Evolutionary conservation across 345 rosid genomes (phyloP).

Genomic region (Linum usitatissimum): DNA sequence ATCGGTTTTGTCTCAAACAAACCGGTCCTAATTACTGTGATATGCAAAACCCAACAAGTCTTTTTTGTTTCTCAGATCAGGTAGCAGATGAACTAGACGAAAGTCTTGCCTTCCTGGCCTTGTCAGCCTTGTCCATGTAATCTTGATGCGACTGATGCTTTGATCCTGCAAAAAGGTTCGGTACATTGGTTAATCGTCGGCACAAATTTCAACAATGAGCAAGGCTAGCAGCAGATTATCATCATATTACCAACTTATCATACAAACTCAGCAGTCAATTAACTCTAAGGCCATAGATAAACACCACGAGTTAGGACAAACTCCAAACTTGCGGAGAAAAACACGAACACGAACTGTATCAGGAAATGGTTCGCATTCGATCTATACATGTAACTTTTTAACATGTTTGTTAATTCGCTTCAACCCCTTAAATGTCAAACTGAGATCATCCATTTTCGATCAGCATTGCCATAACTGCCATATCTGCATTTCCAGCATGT

Average conservation of each 20-base stretch:
- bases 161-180: constrained; percentile 32
- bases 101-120: constrained; percentile 68
- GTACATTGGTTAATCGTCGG: not conserved
- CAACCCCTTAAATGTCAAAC: too few species aligned
- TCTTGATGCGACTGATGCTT: constrained; percentile 94
- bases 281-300: too few species aligned
- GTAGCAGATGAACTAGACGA: constrained; percentile 29
- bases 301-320: too few species aligned
- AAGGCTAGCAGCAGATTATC: not conserved
- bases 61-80: not conserved
- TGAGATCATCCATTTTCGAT: too few species aligned
- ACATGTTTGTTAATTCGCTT: too few species aligned
- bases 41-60: not conserved
- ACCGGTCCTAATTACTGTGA: not conserved
- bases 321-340: too few species aligned
- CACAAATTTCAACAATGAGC: not conserved
- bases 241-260: not conserved
- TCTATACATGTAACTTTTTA: too few species aligned
- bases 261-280: not conserved
- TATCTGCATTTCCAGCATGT: not conserved
- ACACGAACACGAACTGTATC: too few species aligned
- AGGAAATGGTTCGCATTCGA: too few species aligned
- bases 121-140: constrained; percentile 90
- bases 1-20: not conserved
- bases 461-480: not conserved